Base-by-base conservation (phyloP, 1,284 basidiomycete genomes). In the Ceratobasidium sp. region DNA sequence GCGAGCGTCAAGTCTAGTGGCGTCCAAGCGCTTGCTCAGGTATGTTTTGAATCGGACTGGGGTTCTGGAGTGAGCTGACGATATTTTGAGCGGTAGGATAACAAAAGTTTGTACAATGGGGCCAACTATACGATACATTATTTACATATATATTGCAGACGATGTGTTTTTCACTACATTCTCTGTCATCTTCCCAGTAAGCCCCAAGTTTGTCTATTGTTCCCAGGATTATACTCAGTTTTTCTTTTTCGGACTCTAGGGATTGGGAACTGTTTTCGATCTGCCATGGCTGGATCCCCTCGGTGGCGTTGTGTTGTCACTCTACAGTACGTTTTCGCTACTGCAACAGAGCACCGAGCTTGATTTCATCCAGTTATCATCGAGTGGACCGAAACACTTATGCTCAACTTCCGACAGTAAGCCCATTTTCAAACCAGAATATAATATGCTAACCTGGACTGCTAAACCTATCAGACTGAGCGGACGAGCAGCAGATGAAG, bases 311-410 rank as follows among this genome's bases (percentile, higher is more conserved):
- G 37, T 66, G 14, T 29, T 74, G 22, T 74, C 73, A 7, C 63
- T 74, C 19, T 74, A 74, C 51, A 74, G 73, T 74, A 27, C 14
- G 73, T 66, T 14, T 65, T 13, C 22, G n/a, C 24, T 29, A 9
- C 13, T 29, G 24, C 11, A 9, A 29, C 43, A 14, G 13, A 2
- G 43, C 43, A 13, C 43, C 19, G 13, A 46, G 19, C 43, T 46
- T 46, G 43, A 19, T 46, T 46, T 14, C 13, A 46, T 19, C 59
- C 48, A 74, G 73, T 74, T 41, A 74, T 74, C 22, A 46, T 74
- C 19, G 73, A 74, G 49, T 74, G 73, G 73, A 65, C 62, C 11
- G 62, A 74, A 49, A 74, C 73, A 1, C 34, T 74, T 14, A 54
- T 58, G 62, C 39, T 48, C 53, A 74, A 74, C 27, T 63, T 74